Evolutionary conservation across 352 stramenopile genomes (phyloP).

Genomic region (Phytophthora podocarpi): DNA sequence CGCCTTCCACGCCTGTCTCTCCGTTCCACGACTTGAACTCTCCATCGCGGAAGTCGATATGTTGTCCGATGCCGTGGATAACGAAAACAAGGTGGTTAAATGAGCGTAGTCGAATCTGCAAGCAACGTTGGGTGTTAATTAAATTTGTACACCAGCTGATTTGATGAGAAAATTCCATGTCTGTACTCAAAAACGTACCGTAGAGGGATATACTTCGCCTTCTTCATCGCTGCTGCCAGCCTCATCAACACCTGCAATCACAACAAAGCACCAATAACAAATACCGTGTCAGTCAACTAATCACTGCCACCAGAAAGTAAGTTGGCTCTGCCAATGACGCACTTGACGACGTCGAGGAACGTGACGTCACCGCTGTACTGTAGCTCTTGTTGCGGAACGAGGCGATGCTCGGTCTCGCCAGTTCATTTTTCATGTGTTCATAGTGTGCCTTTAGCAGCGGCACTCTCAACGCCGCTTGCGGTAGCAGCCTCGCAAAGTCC

Average conservation of each 20-base stretch:
- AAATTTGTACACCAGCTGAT: no score
- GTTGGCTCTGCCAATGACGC: background rate
- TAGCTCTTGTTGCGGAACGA: slow-evolving; percentile 70
- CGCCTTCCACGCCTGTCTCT: slow-evolving; percentile 68
- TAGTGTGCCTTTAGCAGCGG: slow-evolving; percentile 77
- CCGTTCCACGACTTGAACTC: slow-evolving; percentile 85
- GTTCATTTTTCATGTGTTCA: slow-evolving; percentile 42
- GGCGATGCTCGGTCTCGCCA: slow-evolving; percentile 35
- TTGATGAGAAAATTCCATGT: no score
- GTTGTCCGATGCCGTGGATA: slow-evolving; percentile 87
- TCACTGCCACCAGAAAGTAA: no score
- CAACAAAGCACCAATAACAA: background rate
- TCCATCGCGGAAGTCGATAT: slow-evolving; percentile 86
- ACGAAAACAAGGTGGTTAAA: slow-evolving; percentile 89
- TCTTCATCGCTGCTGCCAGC: slow-evolving; percentile 63
- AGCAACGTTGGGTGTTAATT: background rate
- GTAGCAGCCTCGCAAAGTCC: slow-evolving; percentile 81
- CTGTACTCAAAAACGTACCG: slow-evolving; percentile 37
- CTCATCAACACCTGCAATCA: slow-evolving; percentile 33
- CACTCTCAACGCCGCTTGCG: slow-evolving; percentile 61
- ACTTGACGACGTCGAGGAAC: slow-evolving; percentile 45
- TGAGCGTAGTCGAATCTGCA: slow-evolving; percentile 67
- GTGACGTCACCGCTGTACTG: slow-evolving; percentile 41
- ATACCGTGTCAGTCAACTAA: background rate
- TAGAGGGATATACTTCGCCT: slow-evolving; percentile 71